Percentiles rank a stretch among this genome's conserved stretches.
phyloP scores from a whole-genome alignment of 2,329 filamentous ascomycete genomes.

The Cytospora leucostoma region DNA sequence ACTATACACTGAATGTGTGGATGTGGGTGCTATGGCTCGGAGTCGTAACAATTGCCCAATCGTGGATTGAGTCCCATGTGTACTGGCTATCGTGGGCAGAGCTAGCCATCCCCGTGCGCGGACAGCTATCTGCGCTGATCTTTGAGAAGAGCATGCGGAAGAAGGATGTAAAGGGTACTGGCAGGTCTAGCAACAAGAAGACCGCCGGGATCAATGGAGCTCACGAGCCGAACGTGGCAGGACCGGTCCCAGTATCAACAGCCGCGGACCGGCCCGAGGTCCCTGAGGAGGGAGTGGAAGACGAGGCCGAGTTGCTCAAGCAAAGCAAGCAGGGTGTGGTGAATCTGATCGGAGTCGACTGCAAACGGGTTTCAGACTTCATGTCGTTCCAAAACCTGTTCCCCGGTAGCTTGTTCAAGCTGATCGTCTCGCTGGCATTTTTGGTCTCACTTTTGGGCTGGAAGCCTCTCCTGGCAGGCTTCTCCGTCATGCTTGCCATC shows the following conservation, averaged over 20 bases:
- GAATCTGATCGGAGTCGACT: constrained; percentile 77
- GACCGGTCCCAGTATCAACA: constrained; percentile 34
- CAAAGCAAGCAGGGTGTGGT: constrained; percentile 70
- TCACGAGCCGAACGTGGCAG: constrained; percentile 34
- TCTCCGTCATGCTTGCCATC: constrained; percentile 63
- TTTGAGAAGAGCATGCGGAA: constrained; percentile 76
- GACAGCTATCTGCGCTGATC: constrained; percentile 70
- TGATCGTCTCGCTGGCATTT: constrained; percentile 67
- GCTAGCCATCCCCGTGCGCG: constrained; percentile 65
- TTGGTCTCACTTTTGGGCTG: constrained; percentile 71
- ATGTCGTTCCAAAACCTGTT: constrained; percentile 67
- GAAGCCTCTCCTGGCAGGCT: constrained; percentile 65
- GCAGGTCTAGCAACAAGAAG: constrained; percentile 48
- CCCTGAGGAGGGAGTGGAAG: constrained; percentile 43
- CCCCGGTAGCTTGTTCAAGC: constrained; percentile 61
- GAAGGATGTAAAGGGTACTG: constrained; percentile 72
- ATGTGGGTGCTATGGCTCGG: constrained; percentile 68
- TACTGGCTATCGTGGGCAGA: constrained; percentile 67
- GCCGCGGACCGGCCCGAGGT: constrained; percentile 37
- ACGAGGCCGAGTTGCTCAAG: constrained; percentile 47
- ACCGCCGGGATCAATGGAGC: constrained; percentile 35
- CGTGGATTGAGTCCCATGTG: constrained; percentile 65
- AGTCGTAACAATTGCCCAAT: constrained; percentile 56
- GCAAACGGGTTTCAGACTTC: constrained; percentile 69
- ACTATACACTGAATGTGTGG: constrained; percentile 59